Base-by-base conservation (phyloP, 225 moss, liverwort and hornwort species). In the Thuidium tamariscinum region DNA sequence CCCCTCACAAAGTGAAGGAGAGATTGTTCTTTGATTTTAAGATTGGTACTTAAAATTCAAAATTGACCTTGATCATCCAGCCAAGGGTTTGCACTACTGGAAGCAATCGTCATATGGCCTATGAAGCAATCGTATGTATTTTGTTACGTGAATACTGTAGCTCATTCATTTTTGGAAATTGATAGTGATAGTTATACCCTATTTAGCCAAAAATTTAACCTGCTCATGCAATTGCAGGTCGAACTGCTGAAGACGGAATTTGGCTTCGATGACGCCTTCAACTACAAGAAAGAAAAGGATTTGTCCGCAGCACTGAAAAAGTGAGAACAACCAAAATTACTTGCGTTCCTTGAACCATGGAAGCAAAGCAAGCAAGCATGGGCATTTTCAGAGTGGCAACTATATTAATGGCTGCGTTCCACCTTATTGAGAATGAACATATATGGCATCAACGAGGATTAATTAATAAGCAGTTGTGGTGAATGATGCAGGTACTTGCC, bases 281-380 rank as follows among this genome's bases (percentile, higher is more conserved):
- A 97, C 88, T 95, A 95, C 85, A 97, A 94, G 83, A 93, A 89
- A 74, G 95, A 95, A 78, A 87, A 88, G 67, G 93, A 95, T 89
- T 77, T 95, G 51, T 80, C 84, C 55, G 92, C 91, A 26, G 82
- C 95, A 27, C 77, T 97, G 52, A 89, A 88, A 60, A 95, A 89
- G 96, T 95, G 81, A 81, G 92, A 82, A 48, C 39, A 14, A 6
- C 36, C 67, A 74, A 4, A 6, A 23, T 39, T 18, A 7, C 21
- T 36, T 65, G 25, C 5, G 23, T 25, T 34, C 29, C 32, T 21
- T 32, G 56, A 56, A 57, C 42, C 14, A 14, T 32, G 41, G 23
- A n/a, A 64, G n/a, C 60, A 60, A 52, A 60, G 60, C n/a, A 48
- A 63, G n/a, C 25, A 80, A 62, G n/a, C 16, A 27, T 57, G 55